phyloP scores from a whole-genome alignment of 768 basidiomycete genomes.

The Lanmaoa pseudosensibilis region DNA sequence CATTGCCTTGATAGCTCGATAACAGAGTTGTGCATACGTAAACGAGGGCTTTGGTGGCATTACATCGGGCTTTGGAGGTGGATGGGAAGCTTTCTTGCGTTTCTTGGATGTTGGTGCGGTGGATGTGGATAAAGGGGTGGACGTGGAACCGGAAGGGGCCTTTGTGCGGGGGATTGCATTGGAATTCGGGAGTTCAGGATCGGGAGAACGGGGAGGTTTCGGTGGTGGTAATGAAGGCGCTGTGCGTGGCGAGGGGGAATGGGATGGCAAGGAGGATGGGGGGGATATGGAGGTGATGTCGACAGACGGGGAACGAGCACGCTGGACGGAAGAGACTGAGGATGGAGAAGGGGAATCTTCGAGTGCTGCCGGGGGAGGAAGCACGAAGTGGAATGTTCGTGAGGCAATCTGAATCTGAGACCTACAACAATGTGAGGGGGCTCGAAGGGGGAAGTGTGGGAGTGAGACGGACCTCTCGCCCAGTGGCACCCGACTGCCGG shows the following conservation, averaged over 20 bases:
- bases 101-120: constrained; percentile 51
- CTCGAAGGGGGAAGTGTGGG: background rate
- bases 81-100: constrained; percentile 58
- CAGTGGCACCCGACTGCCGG: constrained; percentile 83
- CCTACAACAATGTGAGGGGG: constrained; percentile 41
- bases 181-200: constrained; percentile 61
- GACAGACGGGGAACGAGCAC: constrained; percentile 75
- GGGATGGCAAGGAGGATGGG: constrained; percentile 78
- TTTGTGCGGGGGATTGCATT: constrained; percentile 52
- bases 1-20: constrained; percentile 79
- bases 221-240: constrained; percentile 42
- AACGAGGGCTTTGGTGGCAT: constrained; percentile 87
- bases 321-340: constrained; percentile 66
- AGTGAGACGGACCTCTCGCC: constrained; percentile 65
- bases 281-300: constrained; percentile 80
- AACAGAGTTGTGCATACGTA: constrained; percentile 91
- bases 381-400: constrained; percentile 93
- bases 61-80: constrained; percentile 60
- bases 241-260: constrained; percentile 63
- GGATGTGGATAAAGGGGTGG: constrained; percentile 7
- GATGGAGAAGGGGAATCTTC: constrained; percentile 82
- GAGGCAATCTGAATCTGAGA: constrained; percentile 97
- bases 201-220: constrained; percentile 49
- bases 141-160: constrained; percentile 33
- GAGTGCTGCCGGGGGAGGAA: constrained; percentile 82